Evolutionary conservation across 148 eudicot species (phyloP).

Genomic region (Salicornia ramosissima): DNA sequence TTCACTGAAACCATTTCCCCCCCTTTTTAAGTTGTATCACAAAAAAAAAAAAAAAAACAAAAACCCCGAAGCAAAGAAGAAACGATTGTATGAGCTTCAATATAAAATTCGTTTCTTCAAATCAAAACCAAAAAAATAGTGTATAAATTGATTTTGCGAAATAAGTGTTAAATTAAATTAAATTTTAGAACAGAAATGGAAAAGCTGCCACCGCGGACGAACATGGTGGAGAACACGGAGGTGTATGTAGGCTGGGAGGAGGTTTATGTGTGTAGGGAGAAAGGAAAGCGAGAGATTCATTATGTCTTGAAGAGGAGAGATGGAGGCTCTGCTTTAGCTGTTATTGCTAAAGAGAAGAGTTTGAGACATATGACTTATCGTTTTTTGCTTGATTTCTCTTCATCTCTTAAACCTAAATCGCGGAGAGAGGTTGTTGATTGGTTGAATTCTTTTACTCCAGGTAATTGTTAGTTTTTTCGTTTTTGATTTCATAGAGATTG

Average conservation of each 20-base stretch:
- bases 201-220: background rate
- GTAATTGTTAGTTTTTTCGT: background rate
- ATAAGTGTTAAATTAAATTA: too few relatives aligned
- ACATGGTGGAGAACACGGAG: conserved; percentile 10
- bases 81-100: background rate
- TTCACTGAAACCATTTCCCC: background rate
- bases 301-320: conserved; percentile 53
- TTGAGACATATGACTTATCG: conserved; percentile 46
- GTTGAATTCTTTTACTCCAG: conserved; percentile 45
- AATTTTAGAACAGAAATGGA: too few relatives aligned
- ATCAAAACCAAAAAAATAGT: background rate
- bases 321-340: conserved; percentile 62
- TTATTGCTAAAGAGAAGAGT: conserved; percentile 68
- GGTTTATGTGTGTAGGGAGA: conserved; percentile 41
- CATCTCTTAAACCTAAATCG: conserved; percentile 46
- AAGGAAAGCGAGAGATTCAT: conserved; percentile 54
- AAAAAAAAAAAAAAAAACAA: background rate
- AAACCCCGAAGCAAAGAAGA: background rate
- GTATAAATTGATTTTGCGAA: background rate
- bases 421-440: conserved; percentile 68
- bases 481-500: background rate
- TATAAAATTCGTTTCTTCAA: background rate
- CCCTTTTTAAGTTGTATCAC: background rate
- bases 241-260: conserved; percentile 67
- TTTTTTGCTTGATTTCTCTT: conserved; percentile 23